Base-by-base conservation (phyloP, 1,284 basidiomycete genomes). In the Chondrostereum purpureum region DNA sequence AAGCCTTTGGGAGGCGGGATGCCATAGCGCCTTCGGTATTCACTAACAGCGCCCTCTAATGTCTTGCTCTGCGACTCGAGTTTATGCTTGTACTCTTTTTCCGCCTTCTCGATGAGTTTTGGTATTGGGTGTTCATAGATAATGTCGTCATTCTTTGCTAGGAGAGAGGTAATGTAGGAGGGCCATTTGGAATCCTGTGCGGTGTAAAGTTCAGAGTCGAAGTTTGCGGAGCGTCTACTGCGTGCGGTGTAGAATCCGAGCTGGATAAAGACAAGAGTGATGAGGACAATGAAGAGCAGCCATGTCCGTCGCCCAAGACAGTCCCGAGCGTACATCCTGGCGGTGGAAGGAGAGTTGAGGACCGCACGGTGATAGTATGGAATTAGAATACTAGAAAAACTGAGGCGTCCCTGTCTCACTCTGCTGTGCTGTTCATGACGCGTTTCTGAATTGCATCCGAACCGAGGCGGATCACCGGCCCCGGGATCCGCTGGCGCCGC, bases 1-100 rank as follows among this genome's bases (percentile, higher is more conserved):
- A 96, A 96, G 0, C 92, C 92, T 45, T 76, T 78, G 0, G 93
- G 93, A 3, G 93, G 92, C n/a, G 77, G 65, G 35, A 83, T 79
- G 2, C 70, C 67, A 61, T 95, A 94, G 41, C 93, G 72, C 38
- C 72, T 65, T 55, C 72, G 75, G 66, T 97, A 97, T 62, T 92
- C 89, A 4, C 65, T 65, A 1, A 89, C 84, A 0, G 92, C 92
- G 27, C 77, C 77, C 6, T 63, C 59, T 13, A 96, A 69, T 0
- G 87, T 85, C 56, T 75, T 77, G 60, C 88, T 92, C 65, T 96
- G 92, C 35, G 71, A 66, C 1, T 62, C 66, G 13, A 96, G 60
- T 52, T 88, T 78, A n/a, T 66, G 62, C 22, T 78, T 74, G 55
- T 80, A 94, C 33, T 71, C 69, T 17, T 65, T 63, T 55, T 87